Evolutionary conservation across 345 rosid genomes (phyloP), one percentile per base, ranked within the genome.

Genomic region (Arabidopsis arenosa): DNA sequence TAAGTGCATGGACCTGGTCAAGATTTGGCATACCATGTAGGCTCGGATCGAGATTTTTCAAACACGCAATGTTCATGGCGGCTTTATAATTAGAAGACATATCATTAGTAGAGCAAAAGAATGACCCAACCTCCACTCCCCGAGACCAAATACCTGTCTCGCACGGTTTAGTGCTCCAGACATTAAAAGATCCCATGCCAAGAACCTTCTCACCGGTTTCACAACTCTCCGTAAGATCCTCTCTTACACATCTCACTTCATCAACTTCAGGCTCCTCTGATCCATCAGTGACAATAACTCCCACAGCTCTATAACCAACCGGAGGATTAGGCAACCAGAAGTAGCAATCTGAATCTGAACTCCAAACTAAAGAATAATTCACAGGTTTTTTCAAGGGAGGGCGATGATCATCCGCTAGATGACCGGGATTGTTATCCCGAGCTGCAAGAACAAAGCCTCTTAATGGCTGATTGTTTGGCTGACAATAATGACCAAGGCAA

Each of bases 251-350:
- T 60, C 92, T 82, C 57, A 93, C 90, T 70, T 89, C 87, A 4
- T 87, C 91, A 13, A 82, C 60, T 6, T 84, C 78, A 72, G 98
- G 98, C 85, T 86, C 85, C 23, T 81, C 82, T 4, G 79, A 68
- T 18, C 36, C 70, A 18, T 75, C 62, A 5, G 91, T 88, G 23
- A 91, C 97, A 49, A 93, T 64, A 68, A 91, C 76, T 11, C 98
- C 98, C 89, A 89, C 82, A 14, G 98, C 88, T 85, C 74, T 87
- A 63, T 93, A 93, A 61, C 98, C 98, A 26, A 40, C 48, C 0
- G 96, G 97, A 33, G 98, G 87, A 45, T 87, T 91, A 4, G 98
- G 96, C 36, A 82, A 68, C 98, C 98, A 91, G 67, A 93, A 93
- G 80, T 86, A 91, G 52, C 89, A 84, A 33, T 75, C 72, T n/a